These are phyloP conservation scores for Ceratobasidium sp. DNA, from an alignment of 1,284 basidiomycete species.

Conservation along the genomic window DNA sequence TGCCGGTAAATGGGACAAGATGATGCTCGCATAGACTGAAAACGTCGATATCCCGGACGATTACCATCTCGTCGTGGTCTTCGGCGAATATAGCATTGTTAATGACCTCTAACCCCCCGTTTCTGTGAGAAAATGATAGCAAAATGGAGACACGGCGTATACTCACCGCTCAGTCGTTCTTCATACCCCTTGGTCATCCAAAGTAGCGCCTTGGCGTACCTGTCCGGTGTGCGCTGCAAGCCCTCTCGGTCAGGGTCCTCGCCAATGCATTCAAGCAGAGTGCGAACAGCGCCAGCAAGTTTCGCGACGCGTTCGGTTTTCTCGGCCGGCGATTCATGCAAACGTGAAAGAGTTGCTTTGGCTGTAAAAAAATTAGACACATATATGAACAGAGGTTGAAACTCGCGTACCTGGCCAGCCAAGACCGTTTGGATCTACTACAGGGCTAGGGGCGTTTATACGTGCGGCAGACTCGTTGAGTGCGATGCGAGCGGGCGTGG, in stretches of 20 bases:
- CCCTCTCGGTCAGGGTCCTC: slow-evolving; percentile 98
- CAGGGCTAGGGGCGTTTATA: slow-evolving; percentile 56
- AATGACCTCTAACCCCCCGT: slow-evolving; percentile 81
- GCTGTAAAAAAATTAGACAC: slow-evolving; percentile 63
- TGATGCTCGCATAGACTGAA: slow-evolving; percentile 99
- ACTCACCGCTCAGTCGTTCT: slow-evolving; percentile 85
- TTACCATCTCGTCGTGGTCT: slow-evolving; percentile 99
- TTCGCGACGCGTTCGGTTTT: slow-evolving; percentile 78
- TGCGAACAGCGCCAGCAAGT: slow-evolving; percentile 87
- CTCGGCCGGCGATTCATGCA: slow-evolving; percentile 83
- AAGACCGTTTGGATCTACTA: slow-evolving; percentile 88
- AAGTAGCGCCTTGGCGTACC: slow-evolving; percentile 97
- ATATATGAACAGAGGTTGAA: background rate
- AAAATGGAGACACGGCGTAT: slow-evolving; percentile 30
- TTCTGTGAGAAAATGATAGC: background rate
- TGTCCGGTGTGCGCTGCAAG: slow-evolving; percentile 89
- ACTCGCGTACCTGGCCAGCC: slow-evolving; percentile 89
- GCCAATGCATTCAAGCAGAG: slow-evolving; percentile 96
- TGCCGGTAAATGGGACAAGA: slow-evolving; percentile 98
- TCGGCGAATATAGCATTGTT: slow-evolving; percentile 99
- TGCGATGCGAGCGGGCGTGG: slow-evolving; percentile 30
- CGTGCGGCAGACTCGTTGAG: slow-evolving; percentile 31
- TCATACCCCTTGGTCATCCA: slow-evolving; percentile 99
- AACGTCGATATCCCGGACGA: slow-evolving; percentile 97
- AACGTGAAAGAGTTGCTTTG: slow-evolving; percentile 87